A percentile compares a stretch with the other conserved stretches of the same genome.
Conservation (phyloP, 1,284 basidiomycete species). For the Afroboletus lepidellus region DNA sequence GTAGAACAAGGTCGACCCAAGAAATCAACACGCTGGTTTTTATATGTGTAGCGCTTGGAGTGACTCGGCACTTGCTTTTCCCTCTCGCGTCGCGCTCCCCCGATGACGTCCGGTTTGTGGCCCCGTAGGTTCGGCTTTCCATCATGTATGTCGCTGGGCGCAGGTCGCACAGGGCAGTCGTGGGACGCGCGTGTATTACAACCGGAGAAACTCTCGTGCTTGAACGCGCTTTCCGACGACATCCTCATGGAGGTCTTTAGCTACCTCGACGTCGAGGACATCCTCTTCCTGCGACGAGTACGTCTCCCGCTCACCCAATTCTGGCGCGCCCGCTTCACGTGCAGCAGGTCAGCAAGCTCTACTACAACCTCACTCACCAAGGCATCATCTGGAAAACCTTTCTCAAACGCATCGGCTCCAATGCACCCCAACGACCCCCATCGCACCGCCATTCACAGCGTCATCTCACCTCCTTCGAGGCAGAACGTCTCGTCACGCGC, state of each 20-base stretch:
- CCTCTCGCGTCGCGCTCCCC: conserved; percentile 9
- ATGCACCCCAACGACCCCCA: conserved; percentile 63
- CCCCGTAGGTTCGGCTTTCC: conserved; percentile 18
- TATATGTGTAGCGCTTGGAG: conserved; percentile 20
- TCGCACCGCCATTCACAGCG: conserved; percentile 47
- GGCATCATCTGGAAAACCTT: conserved; percentile 69
- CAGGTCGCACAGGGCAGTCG: conserved; percentile 14
- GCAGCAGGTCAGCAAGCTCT: conserved; percentile 50
- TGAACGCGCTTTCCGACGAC: conserved; percentile 39
- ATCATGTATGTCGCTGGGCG: conserved; percentile 14
- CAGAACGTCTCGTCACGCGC: conserved; percentile 60
- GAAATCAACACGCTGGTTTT: conserved; percentile 15
- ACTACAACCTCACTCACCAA: conserved; percentile 62
- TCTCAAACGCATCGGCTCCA: conserved; percentile 49
- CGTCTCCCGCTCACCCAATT: conserved; percentile 16
- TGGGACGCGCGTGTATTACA: conserved; percentile 28
- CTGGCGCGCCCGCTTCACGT: conserved; percentile 3
- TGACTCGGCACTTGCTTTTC: conserved; percentile 2
- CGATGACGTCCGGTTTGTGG: conserved; percentile 30
- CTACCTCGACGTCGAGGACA: conserved; percentile 51
- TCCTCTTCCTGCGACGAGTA: conserved; percentile 52
- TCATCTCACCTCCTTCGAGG: conserved; percentile 51
- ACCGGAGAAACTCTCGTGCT: conserved; percentile 22
- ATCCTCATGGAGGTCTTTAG: conserved; percentile 49
- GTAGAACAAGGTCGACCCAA: conserved; percentile 22